Base-by-base conservation (phyloP, 768 basidiomycete species). In the Suillus ampliporus region DNA sequence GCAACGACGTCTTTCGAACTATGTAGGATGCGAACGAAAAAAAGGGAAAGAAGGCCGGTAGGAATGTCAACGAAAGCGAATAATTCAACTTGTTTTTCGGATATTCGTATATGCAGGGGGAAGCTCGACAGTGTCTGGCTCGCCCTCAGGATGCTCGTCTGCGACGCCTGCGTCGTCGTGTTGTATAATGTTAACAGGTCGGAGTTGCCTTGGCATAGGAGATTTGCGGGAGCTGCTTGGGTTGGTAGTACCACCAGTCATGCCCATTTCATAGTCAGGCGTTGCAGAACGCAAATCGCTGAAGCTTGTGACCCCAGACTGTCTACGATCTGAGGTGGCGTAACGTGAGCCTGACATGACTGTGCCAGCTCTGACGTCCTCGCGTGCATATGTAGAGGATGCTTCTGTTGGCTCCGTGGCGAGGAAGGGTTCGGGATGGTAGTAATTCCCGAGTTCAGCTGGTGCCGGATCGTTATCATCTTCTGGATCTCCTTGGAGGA, bases 101-200 rank as follows among this genome's bases (percentile, higher is more conserved):
- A 93, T 79, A 64, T 90, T 84, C 31, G 89, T 91, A 74, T 94
- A 94, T 35, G 91, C 91, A 2, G 92, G 92, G 15, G 92, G 92
- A 54, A 94, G 81, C 74, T 94, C 92, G 51, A 94, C 85, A 47
- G 91, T 92, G 74, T 91, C 92, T 17, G 84, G 71, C 19, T 78
- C 81, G 9, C 75, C 77, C 48, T 72, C 72, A 61, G 56, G 69
- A 46, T 59, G 65, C 63, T 72, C 74, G 61, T 82, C 83, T 6
- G 86, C 83, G 9, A 76, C 76, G 1, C 92, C 92, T 0, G 90
- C 92, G 71, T 94, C 92, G 65, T 93, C 91, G 68, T 94, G 92
- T 75, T 94, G 92, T 50, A 94, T 83, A 68, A 92, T 85, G 70
- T 94, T 93, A 38, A 94, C 86, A 0, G 90, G 82, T 51, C 91